These are phyloP conservation scores for Chaetomium tenue DNA, from an alignment of 495 filamentous ascomycete species.

Conservation along the genomic window DNA sequence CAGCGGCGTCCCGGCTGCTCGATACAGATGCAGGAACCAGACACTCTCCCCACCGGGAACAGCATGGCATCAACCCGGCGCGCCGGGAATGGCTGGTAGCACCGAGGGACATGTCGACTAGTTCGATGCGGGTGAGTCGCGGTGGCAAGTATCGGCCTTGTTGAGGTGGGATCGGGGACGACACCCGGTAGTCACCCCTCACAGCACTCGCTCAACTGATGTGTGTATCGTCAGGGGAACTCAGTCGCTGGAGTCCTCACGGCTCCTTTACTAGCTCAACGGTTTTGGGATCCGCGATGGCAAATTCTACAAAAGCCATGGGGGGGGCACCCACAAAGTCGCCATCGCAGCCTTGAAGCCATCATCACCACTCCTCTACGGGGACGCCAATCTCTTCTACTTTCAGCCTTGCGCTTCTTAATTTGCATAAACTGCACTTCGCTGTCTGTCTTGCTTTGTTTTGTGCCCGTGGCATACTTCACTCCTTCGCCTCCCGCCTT, in stretches of 20 bases:
- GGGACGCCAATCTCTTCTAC: constrained; percentile 32
- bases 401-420: constrained; percentile 30
- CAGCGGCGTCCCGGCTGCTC: constrained; percentile 17
- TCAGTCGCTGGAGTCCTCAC: constrained; percentile 18
- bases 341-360: constrained; percentile 26
- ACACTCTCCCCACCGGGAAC: constrained; percentile 7
- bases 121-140: background rate
- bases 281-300: constrained; percentile 21
- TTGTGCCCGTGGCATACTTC: constrained; percentile 14
- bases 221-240: constrained; percentile 25
- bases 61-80: constrained; percentile 26
- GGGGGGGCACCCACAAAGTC: constrained; percentile 21
- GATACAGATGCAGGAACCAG: constrained; percentile 19
- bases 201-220: constrained; percentile 11
- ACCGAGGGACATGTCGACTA: background rate
- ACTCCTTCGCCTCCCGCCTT: background rate
- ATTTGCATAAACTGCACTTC: constrained; percentile 28
- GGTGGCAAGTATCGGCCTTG: constrained; percentile 9
- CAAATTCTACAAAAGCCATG: constrained; percentile 38
- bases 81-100: constrained; percentile 26
- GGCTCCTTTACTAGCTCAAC: constrained; percentile 22
- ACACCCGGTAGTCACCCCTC: constrained; percentile 7
- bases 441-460: constrained; percentile 14
- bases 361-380: constrained; percentile 22
- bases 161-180: constrained; percentile 1